These are phyloP conservation scores for Tuber indicum DNA, from an alignment of 495 filamentous ascomycete species.

Conservation along the genomic window DNA sequence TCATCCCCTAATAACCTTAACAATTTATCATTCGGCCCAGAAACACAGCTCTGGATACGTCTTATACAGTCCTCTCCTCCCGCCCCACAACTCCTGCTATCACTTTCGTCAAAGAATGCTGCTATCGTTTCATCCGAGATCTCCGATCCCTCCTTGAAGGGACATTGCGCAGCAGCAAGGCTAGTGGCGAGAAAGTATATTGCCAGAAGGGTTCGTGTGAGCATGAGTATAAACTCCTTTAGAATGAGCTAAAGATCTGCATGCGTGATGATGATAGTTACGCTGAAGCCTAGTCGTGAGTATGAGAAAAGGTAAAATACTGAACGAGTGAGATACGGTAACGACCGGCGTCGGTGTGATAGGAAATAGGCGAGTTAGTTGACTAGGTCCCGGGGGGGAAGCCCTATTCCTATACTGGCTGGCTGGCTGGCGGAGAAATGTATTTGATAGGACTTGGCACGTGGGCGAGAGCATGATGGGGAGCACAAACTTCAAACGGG, in stretches of 20 bases:
- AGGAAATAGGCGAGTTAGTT: background rate
- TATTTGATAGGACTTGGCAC: background rate
- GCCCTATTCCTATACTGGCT: background rate
- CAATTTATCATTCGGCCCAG: background rate
- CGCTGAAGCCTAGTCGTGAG: background rate
- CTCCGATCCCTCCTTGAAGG: background rate
- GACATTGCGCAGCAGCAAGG: background rate
- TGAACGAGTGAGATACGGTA: background rate
- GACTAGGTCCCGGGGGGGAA: background rate
- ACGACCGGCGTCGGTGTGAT: background rate
- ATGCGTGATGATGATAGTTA: background rate
- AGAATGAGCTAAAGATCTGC: background rate
- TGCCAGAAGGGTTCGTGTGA: background rate
- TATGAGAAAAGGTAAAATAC: background rate
- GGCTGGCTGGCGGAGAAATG: background rate
- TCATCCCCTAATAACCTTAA: background rate
- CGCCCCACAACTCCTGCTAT: background rate
- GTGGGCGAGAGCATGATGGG: background rate
- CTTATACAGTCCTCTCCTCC: background rate
- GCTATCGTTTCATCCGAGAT: background rate
- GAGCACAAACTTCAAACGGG: background rate
- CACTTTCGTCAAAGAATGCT: background rate
- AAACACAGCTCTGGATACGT: background rate
- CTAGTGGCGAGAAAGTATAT: background rate
- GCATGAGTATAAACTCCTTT: constrained; percentile 1